phyloP scores from a whole-genome alignment of 345 rosid genomes.

The Rhodomyrtus tomentosa region DNA sequence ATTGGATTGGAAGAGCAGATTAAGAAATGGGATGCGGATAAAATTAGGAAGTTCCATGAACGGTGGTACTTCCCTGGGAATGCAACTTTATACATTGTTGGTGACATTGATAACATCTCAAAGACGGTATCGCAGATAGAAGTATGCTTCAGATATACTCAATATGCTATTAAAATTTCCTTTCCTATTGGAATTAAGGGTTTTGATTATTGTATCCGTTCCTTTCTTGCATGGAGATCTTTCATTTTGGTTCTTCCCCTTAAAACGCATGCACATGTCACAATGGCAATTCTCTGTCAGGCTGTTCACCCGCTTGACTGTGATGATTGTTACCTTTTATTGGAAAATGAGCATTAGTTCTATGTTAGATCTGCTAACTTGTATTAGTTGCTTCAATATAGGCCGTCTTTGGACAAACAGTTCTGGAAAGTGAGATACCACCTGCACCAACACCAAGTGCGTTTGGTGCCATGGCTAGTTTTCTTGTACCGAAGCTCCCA shows the following conservation, averaged over 20 bases:
- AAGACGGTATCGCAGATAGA: slow-evolving; percentile 67
- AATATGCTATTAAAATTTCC: not conserved
- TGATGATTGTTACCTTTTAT: not conserved
- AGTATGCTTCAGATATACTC: slow-evolving; percentile 30
- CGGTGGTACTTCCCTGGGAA: slow-evolving; percentile 99
- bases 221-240: not conserved
- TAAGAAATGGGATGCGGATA: slow-evolving; percentile 98
- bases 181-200: not conserved
- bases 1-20: slow-evolving; percentile 98
- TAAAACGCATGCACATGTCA: not conserved
- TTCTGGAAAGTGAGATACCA: slow-evolving; percentile 43
- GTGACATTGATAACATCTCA: slow-evolving; percentile 69
- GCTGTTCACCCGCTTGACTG: not conserved
- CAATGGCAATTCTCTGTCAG: not conserved
- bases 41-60: slow-evolving; percentile 96
- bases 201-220: not conserved
- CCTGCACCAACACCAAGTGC: slow-evolving; percentile 58
- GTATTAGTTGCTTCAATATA: slow-evolving; percentile 11
- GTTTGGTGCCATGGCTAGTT: slow-evolving; percentile 97
- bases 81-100: slow-evolving; percentile 94
- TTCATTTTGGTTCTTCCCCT: not conserved
- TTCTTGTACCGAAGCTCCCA: slow-evolving; percentile 94
- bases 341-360: not conserved
- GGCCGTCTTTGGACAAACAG: slow-evolving; percentile 72
- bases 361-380: not conserved